phyloP scores from a whole-genome alignment of 2,329 filamentous ascomycete genomes.

The Elsinoe batatas region DNA sequence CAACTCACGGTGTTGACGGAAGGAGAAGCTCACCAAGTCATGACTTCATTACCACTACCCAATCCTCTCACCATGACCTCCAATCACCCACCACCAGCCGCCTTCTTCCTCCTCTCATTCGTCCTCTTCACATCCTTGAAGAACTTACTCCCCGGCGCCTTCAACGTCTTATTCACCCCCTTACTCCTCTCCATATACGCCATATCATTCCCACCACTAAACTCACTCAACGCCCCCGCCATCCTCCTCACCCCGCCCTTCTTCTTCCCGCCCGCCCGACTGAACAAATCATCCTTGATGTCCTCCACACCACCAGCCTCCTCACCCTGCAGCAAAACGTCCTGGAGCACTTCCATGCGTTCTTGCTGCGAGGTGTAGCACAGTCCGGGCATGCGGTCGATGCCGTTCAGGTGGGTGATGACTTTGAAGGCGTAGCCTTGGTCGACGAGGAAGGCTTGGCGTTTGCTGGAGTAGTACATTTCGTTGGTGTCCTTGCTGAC shows the following conservation, averaged over 20 bases:
- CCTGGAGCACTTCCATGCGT: slow-evolving; percentile 74
- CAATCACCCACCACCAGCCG: slow-evolving; percentile 18
- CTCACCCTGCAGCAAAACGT: slow-evolving; percentile 82
- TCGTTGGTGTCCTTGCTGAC: slow-evolving; percentile 96
- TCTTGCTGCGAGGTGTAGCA: slow-evolving; percentile 71
- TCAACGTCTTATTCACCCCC: slow-evolving; percentile 38
- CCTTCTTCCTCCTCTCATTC: slow-evolving; percentile 26
- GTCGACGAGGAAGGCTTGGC: slow-evolving; percentile 93
- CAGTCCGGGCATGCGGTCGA: slow-evolving; percentile 72
- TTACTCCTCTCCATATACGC: slow-evolving; percentile 54
- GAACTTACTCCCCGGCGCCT: slow-evolving; percentile 34
- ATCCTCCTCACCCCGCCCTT: slow-evolving; percentile 60
- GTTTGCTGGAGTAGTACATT: slow-evolving; percentile 95
- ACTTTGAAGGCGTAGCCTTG: slow-evolving; percentile 99
- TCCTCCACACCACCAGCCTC: slow-evolving; percentile 61
- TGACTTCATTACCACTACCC: neutral
- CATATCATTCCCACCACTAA: slow-evolving; percentile 92
- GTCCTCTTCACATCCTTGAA: slow-evolving; percentile 34
- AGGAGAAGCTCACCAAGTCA: too few relatives aligned
- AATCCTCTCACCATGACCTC: neutral
- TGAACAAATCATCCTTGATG: slow-evolving; percentile 58
- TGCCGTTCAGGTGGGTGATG: slow-evolving; percentile 87
- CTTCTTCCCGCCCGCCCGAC: slow-evolving; percentile 31
- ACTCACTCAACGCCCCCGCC: slow-evolving; percentile 73
- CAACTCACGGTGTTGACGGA: too few relatives aligned